Evolutionary conservation across 164 flowering plant species (phyloP), one percentile per base, ranked within the genome.

Genomic region (Piper longum): DNA sequence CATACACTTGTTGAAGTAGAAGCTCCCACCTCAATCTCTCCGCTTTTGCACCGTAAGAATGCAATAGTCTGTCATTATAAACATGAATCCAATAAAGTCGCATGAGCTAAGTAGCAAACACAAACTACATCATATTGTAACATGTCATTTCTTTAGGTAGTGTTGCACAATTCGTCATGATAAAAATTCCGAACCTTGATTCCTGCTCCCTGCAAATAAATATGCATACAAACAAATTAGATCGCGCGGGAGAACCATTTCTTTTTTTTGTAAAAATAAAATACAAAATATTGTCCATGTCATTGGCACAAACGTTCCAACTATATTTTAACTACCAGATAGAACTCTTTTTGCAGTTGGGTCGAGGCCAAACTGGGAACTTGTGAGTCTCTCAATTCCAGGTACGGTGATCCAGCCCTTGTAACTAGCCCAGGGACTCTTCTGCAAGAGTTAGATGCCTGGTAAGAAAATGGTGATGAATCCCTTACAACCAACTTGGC

Each of bases 21-120:
- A 55, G 79, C 69, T 60, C 98, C 98, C 7, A 91, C 64, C 70
- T 91, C 96, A 11, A 88, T 80, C 73, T 83, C 98, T 56, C 98
- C 96, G 36, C 57, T 70, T 56, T 60, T 67, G 80, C 87, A 84
- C 9, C 90, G 86, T 83, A 83, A 69, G 75, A 88, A 85, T 16
- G 77, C 73, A 0, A 80, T 85, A 14, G 72, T 75, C 96, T 87
- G 77, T 57, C 41, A 14, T 39, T 4, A 19, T 7, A 57, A 6
- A 18, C 40, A 57, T 4, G 59, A 19, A 57, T 7, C 17, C 42
- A 19, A 62, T 48, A 36, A 19, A 19, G 48, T 0, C 48, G 11
- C 63, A 76, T 51, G 43, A 90, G 36, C 36, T 26, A 26, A 26
- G 36, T 26, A 26, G 36, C 36, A 26, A 26, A 26, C 36, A 26